phyloP scores from a whole-genome alignment of 306 rosid species.

The Trifolium subterraneum region DNA sequence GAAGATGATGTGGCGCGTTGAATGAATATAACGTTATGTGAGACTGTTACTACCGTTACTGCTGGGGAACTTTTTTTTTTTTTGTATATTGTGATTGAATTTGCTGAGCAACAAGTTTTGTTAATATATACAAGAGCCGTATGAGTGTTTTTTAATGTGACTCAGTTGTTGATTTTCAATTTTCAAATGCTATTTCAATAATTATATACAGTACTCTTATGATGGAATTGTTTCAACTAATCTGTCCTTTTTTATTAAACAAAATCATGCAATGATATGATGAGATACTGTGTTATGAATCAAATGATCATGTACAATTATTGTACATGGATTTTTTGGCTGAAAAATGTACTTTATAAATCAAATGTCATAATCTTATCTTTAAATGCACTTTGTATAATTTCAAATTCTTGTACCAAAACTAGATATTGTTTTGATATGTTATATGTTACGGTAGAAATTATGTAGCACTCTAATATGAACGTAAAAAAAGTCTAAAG shows the following conservation, averaged over 20 bases:
- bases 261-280: slow-evolving; percentile 8
- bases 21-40: slow-evolving; percentile 42
- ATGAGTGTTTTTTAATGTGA: slow-evolving; percentile 17
- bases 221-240: neutral
- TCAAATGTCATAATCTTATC: no score
- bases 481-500: no score
- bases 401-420: no score
- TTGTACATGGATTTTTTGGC: no score
- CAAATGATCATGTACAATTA: no score
- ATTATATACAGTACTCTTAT: neutral
- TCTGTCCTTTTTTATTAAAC: neutral
- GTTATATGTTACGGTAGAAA: no score
- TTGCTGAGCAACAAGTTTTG: slow-evolving; percentile 12
- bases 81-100: slow-evolving; percentile 8
- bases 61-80: neutral
- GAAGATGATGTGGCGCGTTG: slow-evolving; percentile 67
- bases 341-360: no score
- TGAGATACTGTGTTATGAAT: neutral
- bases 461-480: no score
- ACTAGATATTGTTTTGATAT: no score
- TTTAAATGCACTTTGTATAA: no score
- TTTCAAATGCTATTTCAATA: neutral
- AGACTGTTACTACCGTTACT: slow-evolving; percentile 1
- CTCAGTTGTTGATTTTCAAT: neutral
- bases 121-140: slow-evolving; percentile 26